These are phyloP conservation scores for Climacium dendroides DNA, from an alignment of 225 moss, liverwort and hornwort species.

Conservation along the genomic window DNA sequence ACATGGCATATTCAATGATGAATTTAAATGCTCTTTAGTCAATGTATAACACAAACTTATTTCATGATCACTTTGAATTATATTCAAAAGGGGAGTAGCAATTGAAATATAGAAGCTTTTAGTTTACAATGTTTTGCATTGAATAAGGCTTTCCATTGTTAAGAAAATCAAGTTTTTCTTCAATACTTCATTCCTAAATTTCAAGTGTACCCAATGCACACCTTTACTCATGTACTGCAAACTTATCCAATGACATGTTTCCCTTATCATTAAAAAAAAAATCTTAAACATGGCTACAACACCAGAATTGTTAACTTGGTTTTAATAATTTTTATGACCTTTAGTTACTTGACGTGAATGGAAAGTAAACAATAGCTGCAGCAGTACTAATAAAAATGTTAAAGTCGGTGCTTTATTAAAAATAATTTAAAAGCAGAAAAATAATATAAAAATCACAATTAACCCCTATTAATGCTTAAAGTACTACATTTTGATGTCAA, in stretches of 20 bases:
- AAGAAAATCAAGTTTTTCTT: not conserved
- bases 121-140: not conserved
- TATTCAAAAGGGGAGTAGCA: not conserved
- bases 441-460: too few relatives aligned
- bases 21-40: not conserved
- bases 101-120: not conserved
- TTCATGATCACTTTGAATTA: not conserved
- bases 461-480: too few relatives aligned
- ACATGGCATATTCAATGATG: too few relatives aligned
- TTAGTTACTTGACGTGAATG: too few relatives aligned
- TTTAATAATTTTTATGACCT: too few relatives aligned
- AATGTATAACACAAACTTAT: too few relatives aligned
- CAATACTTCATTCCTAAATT: not conserved
- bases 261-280: not conserved
- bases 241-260: not conserved
- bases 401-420: too few relatives aligned
- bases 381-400: too few relatives aligned
- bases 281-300: not conserved
- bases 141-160: not conserved
- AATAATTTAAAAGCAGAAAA: too few relatives aligned
- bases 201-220: not conserved
- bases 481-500: too few relatives aligned
- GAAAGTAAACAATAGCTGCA: too few relatives aligned
- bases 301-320: too few relatives aligned
- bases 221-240: not conserved